Percentiles rank a stretch among this genome's conserved stretches.
Conservation (phyloP, 768 basidiomycete species). For the Agrocybe pediades region DNA sequence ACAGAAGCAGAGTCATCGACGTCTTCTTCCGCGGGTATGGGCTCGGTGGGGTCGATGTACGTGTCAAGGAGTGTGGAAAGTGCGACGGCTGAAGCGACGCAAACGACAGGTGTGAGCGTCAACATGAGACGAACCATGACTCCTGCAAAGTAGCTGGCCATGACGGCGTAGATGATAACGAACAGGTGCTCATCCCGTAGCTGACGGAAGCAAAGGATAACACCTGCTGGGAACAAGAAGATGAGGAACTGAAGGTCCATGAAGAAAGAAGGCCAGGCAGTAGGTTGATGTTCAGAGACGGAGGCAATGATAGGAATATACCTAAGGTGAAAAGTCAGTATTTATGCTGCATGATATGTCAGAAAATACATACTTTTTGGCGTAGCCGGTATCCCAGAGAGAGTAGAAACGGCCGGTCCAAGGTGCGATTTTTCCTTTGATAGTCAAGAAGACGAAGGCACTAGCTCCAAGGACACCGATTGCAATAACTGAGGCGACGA, state of each 20-base stretch:
- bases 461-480: conserved; percentile 71
- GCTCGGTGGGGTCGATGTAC: conserved; percentile 85
- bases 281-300: conserved; percentile 98
- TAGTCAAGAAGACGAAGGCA: conserved; percentile 80
- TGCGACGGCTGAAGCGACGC: conserved; percentile 90
- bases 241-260: conserved; percentile 99
- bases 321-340: conserved; percentile 36
- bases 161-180: conserved; percentile 95
- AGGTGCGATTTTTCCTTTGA: conserved; percentile 94
- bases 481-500: conserved; percentile 68
- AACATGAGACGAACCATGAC: conserved; percentile 99
- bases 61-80: conserved; percentile 86
- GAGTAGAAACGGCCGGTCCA: conserved; percentile 99
- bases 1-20: conserved; percentile 21
- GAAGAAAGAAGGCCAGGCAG: conserved; percentile 99
- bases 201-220: conserved; percentile 90
- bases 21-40: conserved; percentile 38
- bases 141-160: conserved; percentile 98
- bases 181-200: conserved; percentile 97
- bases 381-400: conserved; percentile 98
- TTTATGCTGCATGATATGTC: conserved; percentile 5
- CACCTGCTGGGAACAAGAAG: conserved; percentile 97
- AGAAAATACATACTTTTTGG: conserved; percentile 74
- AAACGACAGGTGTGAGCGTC: conserved; percentile 95
- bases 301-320: conserved; percentile 98